Evolutionary conservation across 495 filamentous ascomycete species (phyloP).

Genomic region (Penicillium bovifimosum): DNA sequence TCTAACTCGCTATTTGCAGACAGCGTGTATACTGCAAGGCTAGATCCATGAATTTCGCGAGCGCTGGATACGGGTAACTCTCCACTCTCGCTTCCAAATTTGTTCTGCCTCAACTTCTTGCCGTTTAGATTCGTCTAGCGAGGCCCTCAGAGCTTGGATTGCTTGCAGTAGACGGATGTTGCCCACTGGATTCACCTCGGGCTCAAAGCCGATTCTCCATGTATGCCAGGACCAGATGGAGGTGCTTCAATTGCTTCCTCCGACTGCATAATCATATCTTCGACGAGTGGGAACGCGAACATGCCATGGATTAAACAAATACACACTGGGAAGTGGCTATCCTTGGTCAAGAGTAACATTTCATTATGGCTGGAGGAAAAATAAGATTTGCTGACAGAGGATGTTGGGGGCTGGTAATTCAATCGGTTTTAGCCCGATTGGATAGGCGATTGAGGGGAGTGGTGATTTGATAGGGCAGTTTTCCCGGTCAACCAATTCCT

Average conservation of each 20-base stretch:
- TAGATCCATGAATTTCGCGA: neutral
- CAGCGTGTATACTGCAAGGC: neutral
- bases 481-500: neutral
- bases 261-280: no score
- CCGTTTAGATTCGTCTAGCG: neutral
- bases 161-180: neutral
- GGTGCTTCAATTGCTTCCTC: no score
- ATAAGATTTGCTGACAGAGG: neutral
- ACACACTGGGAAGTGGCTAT: neutral
- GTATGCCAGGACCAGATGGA: no score
- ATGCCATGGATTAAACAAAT: neutral
- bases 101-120: neutral
- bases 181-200: neutral
- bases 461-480: neutral
- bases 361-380: neutral
- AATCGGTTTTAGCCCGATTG: neutral
- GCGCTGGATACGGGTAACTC: neutral
- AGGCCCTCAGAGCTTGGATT: neutral
- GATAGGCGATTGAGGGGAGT: neutral
- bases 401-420: neutral
- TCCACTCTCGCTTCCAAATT: slow-evolving; percentile 1
- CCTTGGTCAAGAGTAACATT: neutral
- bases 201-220: no score
- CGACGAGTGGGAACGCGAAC: no score
- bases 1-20: no score